A percentile compares a stretch with the other conserved stretches of the same genome.
Evolutionary conservation across 106 monocot species (phyloP).

Genomic region (Dioscorea zingiberensis): DNA sequence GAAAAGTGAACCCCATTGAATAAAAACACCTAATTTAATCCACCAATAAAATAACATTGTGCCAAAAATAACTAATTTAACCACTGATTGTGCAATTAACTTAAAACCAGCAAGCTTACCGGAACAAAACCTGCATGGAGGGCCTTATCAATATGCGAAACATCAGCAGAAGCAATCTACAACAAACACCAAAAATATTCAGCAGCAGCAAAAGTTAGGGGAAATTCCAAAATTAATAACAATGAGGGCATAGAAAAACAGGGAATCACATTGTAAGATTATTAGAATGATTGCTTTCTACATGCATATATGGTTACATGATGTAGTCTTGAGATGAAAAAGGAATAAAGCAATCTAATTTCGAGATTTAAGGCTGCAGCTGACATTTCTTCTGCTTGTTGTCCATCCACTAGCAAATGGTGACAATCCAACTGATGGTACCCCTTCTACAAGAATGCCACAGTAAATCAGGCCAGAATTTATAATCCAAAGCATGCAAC

Average conservation of each 20-base stretch:
- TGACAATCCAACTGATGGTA: constrained; percentile 90
- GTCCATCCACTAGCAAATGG: constrained; percentile 98
- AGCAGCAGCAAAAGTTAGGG: no score
- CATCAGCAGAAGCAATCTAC: constrained; percentile 72
- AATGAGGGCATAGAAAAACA: background rate
- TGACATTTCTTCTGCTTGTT: constrained; percentile 85
- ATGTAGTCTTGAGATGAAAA: no score
- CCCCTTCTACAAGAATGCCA: constrained; percentile 75
- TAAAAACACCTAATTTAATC: no score
- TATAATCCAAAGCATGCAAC: no score
- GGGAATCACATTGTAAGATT: background rate
- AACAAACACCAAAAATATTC: constrained; percentile 3
- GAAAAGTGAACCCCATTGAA: no score
- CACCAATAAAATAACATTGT: no score
- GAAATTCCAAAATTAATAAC: background rate
- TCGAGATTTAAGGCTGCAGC: constrained; percentile 18
- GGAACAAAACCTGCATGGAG: constrained; percentile 81
- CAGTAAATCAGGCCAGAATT: constrained; percentile 1
- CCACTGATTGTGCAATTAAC: no score
- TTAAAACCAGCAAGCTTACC: constrained; percentile 41
- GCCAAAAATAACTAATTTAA: no score
- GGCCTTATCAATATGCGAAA: constrained; percentile 46
- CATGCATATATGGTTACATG: background rate
- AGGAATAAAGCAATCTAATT: background rate
- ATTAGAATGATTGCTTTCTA: background rate